These are phyloP conservation scores for Salix viminalis DNA, from an alignment of 345 rosid genomes.

Conservation along the genomic window DNA sequence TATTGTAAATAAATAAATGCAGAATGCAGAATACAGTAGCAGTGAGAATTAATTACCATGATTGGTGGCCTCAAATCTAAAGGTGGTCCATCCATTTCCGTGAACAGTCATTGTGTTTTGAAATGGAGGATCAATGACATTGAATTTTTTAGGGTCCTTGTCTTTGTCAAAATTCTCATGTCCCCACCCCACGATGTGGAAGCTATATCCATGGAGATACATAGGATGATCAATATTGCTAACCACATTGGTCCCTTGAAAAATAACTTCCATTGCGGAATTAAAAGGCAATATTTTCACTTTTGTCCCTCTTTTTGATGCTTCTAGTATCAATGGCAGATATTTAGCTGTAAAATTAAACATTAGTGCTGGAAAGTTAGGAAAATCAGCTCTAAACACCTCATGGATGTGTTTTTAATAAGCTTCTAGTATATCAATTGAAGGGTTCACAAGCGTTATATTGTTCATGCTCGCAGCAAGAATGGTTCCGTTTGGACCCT, in stretches of 20 bases:
- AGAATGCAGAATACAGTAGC: too few species aligned
- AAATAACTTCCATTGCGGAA: constrained; percentile 51
- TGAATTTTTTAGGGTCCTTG: constrained; percentile 39
- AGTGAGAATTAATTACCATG: constrained; percentile 39
- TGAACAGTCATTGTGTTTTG: constrained; percentile 61
- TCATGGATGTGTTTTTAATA: constrained; percentile 9
- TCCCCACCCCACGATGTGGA: constrained; percentile 61
- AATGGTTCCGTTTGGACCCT: constrained; percentile 1
- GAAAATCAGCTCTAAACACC: not conserved
- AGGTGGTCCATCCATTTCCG: constrained; percentile 64
- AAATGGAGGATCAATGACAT: constrained; percentile 63
- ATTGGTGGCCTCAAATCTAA: constrained; percentile 55
- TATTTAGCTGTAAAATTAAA: constrained; percentile 4
- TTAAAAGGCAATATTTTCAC: constrained; percentile 38
- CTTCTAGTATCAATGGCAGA: not conserved
- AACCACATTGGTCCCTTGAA: constrained; percentile 56
- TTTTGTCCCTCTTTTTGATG: constrained; percentile 17
- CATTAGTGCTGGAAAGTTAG: not conserved
- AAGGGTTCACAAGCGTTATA: constrained; percentile 5
- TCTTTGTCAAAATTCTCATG: constrained; percentile 50
- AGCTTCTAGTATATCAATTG: constrained; percentile 9
- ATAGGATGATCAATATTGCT: constrained; percentile 62
- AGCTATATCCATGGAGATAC: constrained; percentile 69
- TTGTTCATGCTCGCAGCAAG: constrained; percentile 20
- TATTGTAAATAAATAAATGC: not conserved